These are phyloP conservation scores for Raffaelea albimanens DNA, from an alignment of 2,329 filamentous ascomycete species.

Conservation along the genomic window DNA sequence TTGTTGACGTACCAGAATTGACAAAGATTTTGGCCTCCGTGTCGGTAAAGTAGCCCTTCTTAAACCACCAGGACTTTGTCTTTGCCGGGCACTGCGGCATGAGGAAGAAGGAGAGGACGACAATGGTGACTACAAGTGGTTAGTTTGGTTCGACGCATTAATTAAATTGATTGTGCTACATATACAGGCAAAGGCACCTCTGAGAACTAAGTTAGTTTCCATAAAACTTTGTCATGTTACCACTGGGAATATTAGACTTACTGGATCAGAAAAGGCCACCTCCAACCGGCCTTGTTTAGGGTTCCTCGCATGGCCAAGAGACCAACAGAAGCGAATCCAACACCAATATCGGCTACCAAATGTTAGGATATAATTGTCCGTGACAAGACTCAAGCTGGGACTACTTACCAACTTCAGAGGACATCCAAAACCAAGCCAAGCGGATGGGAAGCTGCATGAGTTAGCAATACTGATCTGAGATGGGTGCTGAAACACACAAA, in stretches of 20 bases:
- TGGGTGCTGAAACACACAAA: background rate
- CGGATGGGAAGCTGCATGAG: slow-evolving; percentile 45
- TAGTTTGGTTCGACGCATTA: background rate
- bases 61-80: slow-evolving; percentile 48
- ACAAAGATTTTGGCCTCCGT: slow-evolving; percentile 59
- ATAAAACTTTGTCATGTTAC: background rate
- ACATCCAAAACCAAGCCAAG: slow-evolving; percentile 59
- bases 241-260: slow-evolving; percentile 11
- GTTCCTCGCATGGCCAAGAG: slow-evolving; percentile 45
- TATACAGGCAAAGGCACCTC: slow-evolving; percentile 22
- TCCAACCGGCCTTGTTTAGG: slow-evolving; percentile 44
- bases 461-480: background rate
- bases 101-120: slow-evolving; percentile 42
- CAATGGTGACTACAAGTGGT: slow-evolving; percentile 25
- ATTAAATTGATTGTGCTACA: slow-evolving; percentile 1
- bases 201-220: slow-evolving; percentile 6
- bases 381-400: background rate
- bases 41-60: slow-evolving; percentile 52
- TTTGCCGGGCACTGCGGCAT: slow-evolving; percentile 53
- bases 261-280: slow-evolving; percentile 41
- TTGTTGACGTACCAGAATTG: slow-evolving; percentile 27
- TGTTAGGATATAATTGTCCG: slow-evolving; percentile 11
- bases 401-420: slow-evolving; percentile 2
- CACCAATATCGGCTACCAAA: slow-evolving; percentile 31
- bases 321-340: slow-evolving; percentile 46